Conservation (phyloP, 805 yeast species). For the Peterozyma toletana region DNA sequence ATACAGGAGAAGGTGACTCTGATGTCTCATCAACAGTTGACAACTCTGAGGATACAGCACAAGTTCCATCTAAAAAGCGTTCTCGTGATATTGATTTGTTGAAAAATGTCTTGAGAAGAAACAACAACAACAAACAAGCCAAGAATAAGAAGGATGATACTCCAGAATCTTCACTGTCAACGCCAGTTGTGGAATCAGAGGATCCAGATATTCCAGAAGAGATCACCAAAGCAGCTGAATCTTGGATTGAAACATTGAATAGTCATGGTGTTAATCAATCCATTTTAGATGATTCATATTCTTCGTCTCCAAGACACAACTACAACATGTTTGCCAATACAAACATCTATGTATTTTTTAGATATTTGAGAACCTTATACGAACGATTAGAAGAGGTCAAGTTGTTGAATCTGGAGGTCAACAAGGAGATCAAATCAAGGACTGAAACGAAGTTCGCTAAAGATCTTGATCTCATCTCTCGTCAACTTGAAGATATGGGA, state of each 20-base stretch:
- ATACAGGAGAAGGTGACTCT: conserved; percentile 13
- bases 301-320: conserved; percentile 34
- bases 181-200: conserved; percentile 14
- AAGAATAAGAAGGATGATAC: conserved; percentile 17
- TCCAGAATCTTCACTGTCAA: conserved; percentile 11
- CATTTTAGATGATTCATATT: conserved; percentile 3
- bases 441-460: conserved; percentile 71
- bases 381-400: conserved; percentile 77
- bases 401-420: conserved; percentile 57
- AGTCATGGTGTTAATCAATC: conserved; percentile 13
- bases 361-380: conserved; percentile 76
- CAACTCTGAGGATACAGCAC: conserved; percentile 2
- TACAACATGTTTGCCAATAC: conserved; percentile 85
- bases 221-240: conserved; percentile 23
- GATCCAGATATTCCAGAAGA: conserved; percentile 19
- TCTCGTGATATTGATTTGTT: conserved; percentile 47
- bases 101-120: conserved; percentile 52
- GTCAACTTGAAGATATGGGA: conserved; percentile 76
- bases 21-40: conserved; percentile 13
- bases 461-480: conserved; percentile 75
- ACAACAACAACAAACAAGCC: conserved; percentile 28
- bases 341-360: conserved; percentile 81
- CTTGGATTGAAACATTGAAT: conserved; percentile 26
- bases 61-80: conserved; percentile 27
- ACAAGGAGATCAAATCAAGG: conserved; percentile 62